These are phyloP conservation scores for Trypethelium eluteriae DNA, from an alignment of 495 filamentous ascomycete species.

Conservation along the genomic window DNA sequence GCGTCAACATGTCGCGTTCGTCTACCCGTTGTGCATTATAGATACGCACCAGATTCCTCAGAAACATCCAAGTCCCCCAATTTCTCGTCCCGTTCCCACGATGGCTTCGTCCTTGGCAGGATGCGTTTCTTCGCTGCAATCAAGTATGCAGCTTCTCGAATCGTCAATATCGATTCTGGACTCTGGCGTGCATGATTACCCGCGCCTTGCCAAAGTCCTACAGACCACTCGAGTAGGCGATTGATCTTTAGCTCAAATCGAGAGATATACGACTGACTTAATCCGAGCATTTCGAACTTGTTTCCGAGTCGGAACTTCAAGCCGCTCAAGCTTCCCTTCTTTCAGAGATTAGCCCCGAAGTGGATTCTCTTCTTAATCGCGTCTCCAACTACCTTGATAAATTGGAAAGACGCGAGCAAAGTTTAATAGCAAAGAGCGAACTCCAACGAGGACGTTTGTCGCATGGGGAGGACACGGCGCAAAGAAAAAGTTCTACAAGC, in stretches of 20 bases:
- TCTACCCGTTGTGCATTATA: not conserved
- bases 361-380: constrained; percentile 56
- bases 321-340: constrained; percentile 61
- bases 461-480: constrained; percentile 25
- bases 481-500: not conserved
- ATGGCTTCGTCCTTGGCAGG: constrained; percentile 45
- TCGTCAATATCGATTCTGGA: constrained; percentile 66
- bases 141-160: constrained; percentile 63
- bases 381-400: constrained; percentile 63
- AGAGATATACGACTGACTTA: constrained; percentile 3
- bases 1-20: not conserved
- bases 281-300: constrained; percentile 70
- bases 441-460: constrained; percentile 62
- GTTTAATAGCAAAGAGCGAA: constrained; percentile 61
- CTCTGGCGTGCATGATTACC: constrained; percentile 64
- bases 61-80: not conserved
- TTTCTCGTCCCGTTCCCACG: not conserved
- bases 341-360: constrained; percentile 67
- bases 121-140: constrained; percentile 63
- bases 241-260: not conserved
- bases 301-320: constrained; percentile 58
- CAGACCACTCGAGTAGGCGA: constrained; percentile 57
- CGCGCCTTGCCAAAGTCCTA: constrained; percentile 62
- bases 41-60: not conserved
- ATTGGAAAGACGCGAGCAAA: constrained; percentile 61